phyloP scores from a whole-genome alignment of 2,329 filamentous ascomycete species.

The Paraphaeosphaeria minitans region DNA sequence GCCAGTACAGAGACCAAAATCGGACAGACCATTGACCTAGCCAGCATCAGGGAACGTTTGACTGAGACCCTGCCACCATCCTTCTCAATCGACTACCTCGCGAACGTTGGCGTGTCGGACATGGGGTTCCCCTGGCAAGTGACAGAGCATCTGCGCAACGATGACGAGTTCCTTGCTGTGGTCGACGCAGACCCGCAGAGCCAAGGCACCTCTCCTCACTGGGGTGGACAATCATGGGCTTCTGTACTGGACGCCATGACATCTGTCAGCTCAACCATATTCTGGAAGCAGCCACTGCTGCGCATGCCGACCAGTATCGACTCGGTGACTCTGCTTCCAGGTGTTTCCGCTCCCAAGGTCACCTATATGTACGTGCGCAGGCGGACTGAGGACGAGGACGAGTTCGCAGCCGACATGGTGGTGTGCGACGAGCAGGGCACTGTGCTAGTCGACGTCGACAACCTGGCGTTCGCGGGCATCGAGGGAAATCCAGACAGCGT shows the following conservation, averaged over 20 bases:
- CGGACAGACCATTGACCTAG: conserved; percentile 24
- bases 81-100: conserved; percentile 48
- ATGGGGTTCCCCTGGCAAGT: conserved; percentile 52
- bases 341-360: conserved; percentile 30
- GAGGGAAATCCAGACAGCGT: conserved; percentile 25
- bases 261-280: conserved; percentile 48
- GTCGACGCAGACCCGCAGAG: conserved; percentile 41
- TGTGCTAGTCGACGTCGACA: conserved; percentile 28
- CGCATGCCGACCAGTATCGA: conserved; percentile 42
- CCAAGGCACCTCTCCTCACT: conserved; percentile 22
- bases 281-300: conserved; percentile 40
- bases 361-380: conserved; percentile 33
- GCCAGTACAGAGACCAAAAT: conserved; percentile 2
- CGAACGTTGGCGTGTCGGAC: conserved; percentile 46
- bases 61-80: conserved; percentile 27
- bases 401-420: conserved; percentile 3
- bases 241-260: conserved; percentile 48
- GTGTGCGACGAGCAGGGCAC: conserved; percentile 10
- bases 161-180: conserved; percentile 46
- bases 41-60: conserved; percentile 32
- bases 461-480: conserved; percentile 20
- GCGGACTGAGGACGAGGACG: not conserved
- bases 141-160: conserved; percentile 44
- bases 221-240: conserved; percentile 41
- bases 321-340: conserved; percentile 22